Evolutionary conservation across 495 filamentous ascomycete species (phyloP).

Genomic region (Elaphomyces granulatus): DNA sequence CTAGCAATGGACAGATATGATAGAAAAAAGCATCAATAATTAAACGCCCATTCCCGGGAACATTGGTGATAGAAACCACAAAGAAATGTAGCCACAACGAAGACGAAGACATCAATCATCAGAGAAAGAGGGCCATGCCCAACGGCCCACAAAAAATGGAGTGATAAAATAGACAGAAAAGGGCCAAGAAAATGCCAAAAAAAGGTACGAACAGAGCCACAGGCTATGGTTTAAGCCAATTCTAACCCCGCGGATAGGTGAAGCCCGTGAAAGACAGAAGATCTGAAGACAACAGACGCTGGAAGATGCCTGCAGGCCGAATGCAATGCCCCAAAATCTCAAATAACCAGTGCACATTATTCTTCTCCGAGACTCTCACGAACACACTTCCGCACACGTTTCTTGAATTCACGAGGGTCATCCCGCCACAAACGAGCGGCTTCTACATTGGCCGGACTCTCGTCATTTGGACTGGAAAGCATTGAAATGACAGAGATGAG

Average conservation of each 20-base stretch:
- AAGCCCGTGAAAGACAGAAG: neutral
- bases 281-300: neutral
- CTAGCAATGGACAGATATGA: neutral
- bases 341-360: slow-evolving; percentile 8
- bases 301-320: neutral
- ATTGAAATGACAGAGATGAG: slow-evolving; percentile 85
- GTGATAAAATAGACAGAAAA: neutral
- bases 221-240: too few relatives aligned
- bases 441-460: slow-evolving; percentile 91
- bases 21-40: neutral
- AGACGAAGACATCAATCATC: neutral
- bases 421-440: slow-evolving; percentile 79
- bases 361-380: slow-evolving; percentile 73
- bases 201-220: too few relatives aligned
- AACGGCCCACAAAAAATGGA: neutral
- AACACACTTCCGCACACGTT: slow-evolving; percentile 60
- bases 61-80: neutral
- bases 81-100: neutral
- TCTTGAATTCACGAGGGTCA: slow-evolving; percentile 68
- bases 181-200: too few relatives aligned
- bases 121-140: neutral
- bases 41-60: neutral
- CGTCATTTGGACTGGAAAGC: slow-evolving; percentile 85
- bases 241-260: neutral
- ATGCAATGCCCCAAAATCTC: too few relatives aligned